These are phyloP conservation scores for Microsporum ferrugineum DNA, from an alignment of 2,329 filamentous ascomycete genomes.

Conservation along the genomic window DNA sequence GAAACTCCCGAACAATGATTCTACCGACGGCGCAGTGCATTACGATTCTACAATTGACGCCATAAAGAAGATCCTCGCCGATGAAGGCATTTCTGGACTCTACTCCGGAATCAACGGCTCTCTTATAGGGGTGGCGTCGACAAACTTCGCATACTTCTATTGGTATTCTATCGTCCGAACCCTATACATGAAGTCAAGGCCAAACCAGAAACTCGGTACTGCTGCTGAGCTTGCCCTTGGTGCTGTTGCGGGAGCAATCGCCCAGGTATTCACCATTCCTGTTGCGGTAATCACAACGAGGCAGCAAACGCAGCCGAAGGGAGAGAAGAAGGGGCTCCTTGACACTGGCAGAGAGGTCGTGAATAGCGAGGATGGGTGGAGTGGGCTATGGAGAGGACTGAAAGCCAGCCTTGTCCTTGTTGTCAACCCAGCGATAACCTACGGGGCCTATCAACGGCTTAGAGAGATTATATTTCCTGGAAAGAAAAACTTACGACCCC, in stretches of 20 bases:
- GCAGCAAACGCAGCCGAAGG: constrained; percentile 83
- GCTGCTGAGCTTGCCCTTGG: constrained; percentile 73
- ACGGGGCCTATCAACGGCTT: constrained; percentile 87
- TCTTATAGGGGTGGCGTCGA: constrained; percentile 83
- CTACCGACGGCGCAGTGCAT: constrained; percentile 46
- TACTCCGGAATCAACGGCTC: constrained; percentile 83
- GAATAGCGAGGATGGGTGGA: constrained; percentile 76
- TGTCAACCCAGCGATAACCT: constrained; percentile 93
- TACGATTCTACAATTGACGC: constrained; percentile 85
- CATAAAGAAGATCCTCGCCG: constrained; percentile 67
- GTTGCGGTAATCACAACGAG: constrained; percentile 91
- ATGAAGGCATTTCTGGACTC: constrained; percentile 69
- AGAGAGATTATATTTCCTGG: constrained; percentile 67
- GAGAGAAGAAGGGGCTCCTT: constrained; percentile 71
- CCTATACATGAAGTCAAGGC: constrained; percentile 56
- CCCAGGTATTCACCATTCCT: constrained; percentile 92
- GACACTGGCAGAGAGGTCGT: constrained; percentile 84
- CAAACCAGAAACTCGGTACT: constrained; percentile 58
- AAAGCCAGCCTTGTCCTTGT: constrained; percentile 94
- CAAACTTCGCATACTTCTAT: constrained; percentile 99
- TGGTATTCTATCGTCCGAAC: constrained; percentile 87
- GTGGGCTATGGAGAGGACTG: constrained; percentile 83
- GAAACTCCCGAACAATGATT: constrained; percentile 35
- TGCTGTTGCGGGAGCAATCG: constrained; percentile 76
- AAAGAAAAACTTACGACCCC: constrained; percentile 61